These are phyloP conservation scores for Begonia fuchsioides DNA, from an alignment of 306 rosid genomes.

Conservation along the genomic window DNA sequence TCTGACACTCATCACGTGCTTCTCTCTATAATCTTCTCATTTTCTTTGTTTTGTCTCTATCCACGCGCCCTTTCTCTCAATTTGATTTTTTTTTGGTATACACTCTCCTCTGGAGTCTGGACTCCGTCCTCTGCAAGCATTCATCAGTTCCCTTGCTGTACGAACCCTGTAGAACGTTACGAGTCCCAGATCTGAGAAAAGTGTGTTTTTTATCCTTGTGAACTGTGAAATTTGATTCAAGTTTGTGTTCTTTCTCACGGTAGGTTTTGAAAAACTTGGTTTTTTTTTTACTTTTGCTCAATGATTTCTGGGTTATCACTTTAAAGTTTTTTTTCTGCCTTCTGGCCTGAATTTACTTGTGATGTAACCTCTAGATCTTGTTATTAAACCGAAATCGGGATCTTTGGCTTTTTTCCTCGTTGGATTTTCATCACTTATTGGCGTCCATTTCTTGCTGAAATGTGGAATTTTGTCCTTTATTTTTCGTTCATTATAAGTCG, in stretches of 20 bases:
- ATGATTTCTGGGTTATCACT: neutral
- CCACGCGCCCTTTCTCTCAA: slow-evolving; percentile 35
- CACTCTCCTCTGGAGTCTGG: too few species aligned
- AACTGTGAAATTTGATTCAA: slow-evolving; percentile 1
- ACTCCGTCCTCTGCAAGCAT: neutral
- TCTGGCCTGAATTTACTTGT: neutral
- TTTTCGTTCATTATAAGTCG: neutral
- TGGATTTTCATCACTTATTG: too few species aligned
- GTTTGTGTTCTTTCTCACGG: neutral
- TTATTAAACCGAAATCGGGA: too few species aligned
- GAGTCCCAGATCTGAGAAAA: slow-evolving; percentile 18
- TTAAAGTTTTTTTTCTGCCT: too few species aligned
- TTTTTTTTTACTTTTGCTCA: neutral
- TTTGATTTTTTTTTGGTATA: slow-evolving; percentile 1
- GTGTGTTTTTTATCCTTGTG: slow-evolving; percentile 4
- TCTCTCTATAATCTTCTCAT: slow-evolving; percentile 9
- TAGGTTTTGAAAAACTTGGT: neutral
- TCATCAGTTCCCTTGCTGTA: slow-evolving; percentile 7
- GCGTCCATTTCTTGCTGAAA: too few species aligned
- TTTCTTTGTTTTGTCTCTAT: slow-evolving; percentile 8
- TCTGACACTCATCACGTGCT: slow-evolving; percentile 69
- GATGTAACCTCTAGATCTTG: too few species aligned
- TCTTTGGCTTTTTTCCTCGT: too few species aligned
- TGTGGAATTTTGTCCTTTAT: neutral
- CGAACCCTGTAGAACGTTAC: slow-evolving; percentile 6